Evolutionary conservation across 106 monocot genomes (phyloP).

Genomic region (Acorus calamus): DNA sequence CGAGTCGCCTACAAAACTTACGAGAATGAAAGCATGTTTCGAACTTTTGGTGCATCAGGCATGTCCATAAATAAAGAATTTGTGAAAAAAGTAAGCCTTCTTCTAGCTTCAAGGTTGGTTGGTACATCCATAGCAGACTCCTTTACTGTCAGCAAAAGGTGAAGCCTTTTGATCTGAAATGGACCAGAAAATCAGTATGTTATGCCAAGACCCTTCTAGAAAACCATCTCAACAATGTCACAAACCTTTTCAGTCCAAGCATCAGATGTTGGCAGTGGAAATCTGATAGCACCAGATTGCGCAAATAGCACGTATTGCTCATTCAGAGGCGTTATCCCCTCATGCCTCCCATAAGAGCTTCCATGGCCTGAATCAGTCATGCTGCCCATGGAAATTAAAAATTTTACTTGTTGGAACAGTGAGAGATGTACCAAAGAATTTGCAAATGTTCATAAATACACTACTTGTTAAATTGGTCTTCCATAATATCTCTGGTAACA

Average conservation of each 20-base stretch:
- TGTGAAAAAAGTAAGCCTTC: conserved; percentile 59
- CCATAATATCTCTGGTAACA: conserved; percentile 76
- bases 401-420: not conserved
- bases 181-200: not conserved
- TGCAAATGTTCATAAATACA: not conserved
- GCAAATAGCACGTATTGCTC: conserved; percentile 51
- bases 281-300: conserved; percentile 55
- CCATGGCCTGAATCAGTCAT: conserved; percentile 53
- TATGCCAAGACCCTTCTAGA: no score
- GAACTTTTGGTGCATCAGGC: conserved; percentile 87
- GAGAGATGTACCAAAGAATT: no score
- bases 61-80: conserved; percentile 92
- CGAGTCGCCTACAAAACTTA: conserved; percentile 26
- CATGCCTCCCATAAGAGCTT: conserved; percentile 35
- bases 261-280: conserved; percentile 59
- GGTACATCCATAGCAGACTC: conserved; percentile 94
- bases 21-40: conserved; percentile 93
- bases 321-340: conserved; percentile 21
- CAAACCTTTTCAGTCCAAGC: conserved; percentile 87
- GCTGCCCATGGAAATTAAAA: conserved; percentile 18
- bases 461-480: conserved; percentile 46
- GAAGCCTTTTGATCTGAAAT: conserved; percentile 49
- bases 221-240: no score
- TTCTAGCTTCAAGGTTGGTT: conserved; percentile 60
- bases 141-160: conserved; percentile 59